Conservation (phyloP, 2,329 filamentous ascomycete genomes). For the Colletotrichum magnum region DNA sequence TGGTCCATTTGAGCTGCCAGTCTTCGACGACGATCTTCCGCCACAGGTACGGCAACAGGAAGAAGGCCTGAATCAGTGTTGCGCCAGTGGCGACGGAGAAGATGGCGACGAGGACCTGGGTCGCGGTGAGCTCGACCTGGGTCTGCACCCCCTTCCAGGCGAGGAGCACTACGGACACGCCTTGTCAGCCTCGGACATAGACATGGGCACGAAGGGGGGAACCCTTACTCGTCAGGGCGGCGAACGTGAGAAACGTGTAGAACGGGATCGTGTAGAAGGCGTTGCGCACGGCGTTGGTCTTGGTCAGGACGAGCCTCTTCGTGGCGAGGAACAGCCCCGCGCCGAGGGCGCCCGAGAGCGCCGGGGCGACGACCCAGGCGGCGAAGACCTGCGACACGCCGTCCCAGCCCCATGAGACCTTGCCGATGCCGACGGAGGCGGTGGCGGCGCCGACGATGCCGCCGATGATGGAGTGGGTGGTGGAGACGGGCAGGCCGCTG, state of each 20-base stretch:
- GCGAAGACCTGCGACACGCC: constrained; percentile 56
- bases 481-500: constrained; percentile 67
- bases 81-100: constrained; percentile 60
- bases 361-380: constrained; percentile 55
- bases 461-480: constrained; percentile 67
- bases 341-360: constrained; percentile 51
- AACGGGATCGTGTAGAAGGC: constrained; percentile 52
- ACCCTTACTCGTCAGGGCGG: constrained; percentile 51
- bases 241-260: constrained; percentile 55
- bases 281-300: constrained; percentile 48
- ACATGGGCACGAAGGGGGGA: too few species aligned
- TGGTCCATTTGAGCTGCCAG: constrained; percentile 64
- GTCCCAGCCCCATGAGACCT: constrained; percentile 54
- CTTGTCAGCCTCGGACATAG: constrained; percentile 25
- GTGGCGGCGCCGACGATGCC: constrained; percentile 54
- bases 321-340: constrained; percentile 52
- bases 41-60: constrained; percentile 68
- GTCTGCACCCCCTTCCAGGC: constrained; percentile 58
- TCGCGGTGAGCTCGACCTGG: constrained; percentile 43
- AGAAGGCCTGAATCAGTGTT: constrained; percentile 57
- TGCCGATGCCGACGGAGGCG: constrained; percentile 52
- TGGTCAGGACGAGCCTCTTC: constrained; percentile 50
- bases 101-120: constrained; percentile 51
- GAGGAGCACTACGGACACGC: constrained; percentile 61
- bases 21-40: constrained; percentile 65